phyloP scores from a whole-genome alignment of 176 grass and related monocot genomes.

The Olyra latifolia region DNA sequence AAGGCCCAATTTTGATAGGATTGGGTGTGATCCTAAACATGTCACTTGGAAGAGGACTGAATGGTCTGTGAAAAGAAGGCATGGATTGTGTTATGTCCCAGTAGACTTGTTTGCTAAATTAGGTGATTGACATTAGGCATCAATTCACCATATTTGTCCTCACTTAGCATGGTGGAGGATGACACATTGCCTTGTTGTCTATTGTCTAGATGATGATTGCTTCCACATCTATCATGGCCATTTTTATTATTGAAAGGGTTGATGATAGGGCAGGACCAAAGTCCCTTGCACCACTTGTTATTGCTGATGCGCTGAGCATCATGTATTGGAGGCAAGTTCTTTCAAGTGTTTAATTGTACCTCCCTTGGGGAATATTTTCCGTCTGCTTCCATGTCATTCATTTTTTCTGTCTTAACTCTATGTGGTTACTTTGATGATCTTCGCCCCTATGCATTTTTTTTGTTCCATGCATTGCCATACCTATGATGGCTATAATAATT shows the following conservation, averaged over 20 bases:
- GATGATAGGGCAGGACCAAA: slow-evolving; percentile 67
- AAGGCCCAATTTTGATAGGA: neutral
- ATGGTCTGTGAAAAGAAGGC: too few species aligned
- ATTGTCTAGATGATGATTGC: slow-evolving; percentile 85
- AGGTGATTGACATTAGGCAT: neutral
- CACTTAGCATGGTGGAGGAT: neutral
- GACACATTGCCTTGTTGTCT: slow-evolving; percentile 20
- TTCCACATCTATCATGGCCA: slow-evolving; percentile 88
- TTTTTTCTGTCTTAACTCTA: slow-evolving; percentile 24
- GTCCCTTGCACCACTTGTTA: slow-evolving; percentile 72
- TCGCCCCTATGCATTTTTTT: slow-evolving; percentile 88
- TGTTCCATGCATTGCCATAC: slow-evolving; percentile 81
- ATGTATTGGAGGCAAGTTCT: slow-evolving; percentile 86
- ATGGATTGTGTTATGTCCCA: neutral
- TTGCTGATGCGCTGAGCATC: slow-evolving; percentile 82
- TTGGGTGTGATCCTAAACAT: neutral
- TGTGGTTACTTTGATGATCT: slow-evolving; percentile 88
- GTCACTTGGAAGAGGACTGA: neutral
- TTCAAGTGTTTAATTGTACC: neutral
- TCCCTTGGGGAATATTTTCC: neutral
- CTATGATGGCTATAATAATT: slow-evolving; percentile 96
- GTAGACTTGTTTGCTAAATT: neutral
- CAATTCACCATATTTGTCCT: neutral
- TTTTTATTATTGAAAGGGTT: slow-evolving; percentile 95
- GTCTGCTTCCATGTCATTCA: too few species aligned